Percentiles rank a stretch among this genome's conserved stretches.
Evolutionary conservation across 768 basidiomycete genomes (phyloP).

Genomic region (Lentinula boryana): DNA sequence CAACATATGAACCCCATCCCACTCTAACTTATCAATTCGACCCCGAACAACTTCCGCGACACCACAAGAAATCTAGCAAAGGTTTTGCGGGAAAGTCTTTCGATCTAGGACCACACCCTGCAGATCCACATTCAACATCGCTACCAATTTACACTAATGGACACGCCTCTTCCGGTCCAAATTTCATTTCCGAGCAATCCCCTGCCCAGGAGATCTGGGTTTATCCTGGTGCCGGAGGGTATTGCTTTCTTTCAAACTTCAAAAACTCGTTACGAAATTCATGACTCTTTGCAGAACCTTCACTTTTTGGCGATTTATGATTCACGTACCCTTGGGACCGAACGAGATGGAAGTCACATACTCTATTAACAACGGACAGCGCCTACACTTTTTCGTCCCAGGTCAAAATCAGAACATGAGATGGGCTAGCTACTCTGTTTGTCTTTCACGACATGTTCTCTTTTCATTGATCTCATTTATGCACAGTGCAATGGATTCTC

Average conservation of each 20-base stretch:
- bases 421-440: conserved; percentile 83
- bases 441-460: conserved; percentile 17
- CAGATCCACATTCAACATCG: conserved; percentile 58
- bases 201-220: conserved; percentile 71
- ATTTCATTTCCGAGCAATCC: conserved; percentile 34
- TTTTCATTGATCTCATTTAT: neutral
- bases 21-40: conserved; percentile 71
- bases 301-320: conserved; percentile 92
- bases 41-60: conserved; percentile 33
- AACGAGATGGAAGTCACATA: conserved; percentile 78
- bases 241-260: conserved; percentile 14
- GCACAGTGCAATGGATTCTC: conserved; percentile 83
- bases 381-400: conserved; percentile 79
- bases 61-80: conserved; percentile 5
- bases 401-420: conserved; percentile 78
- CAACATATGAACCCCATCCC: conserved; percentile 71
- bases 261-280: neutral
- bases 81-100: conserved; percentile 29
- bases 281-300: conserved; percentile 48
- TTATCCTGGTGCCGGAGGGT: conserved; percentile 53
- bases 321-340: conserved; percentile 69
- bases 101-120: conserved; percentile 67
- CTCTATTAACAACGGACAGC: conserved; percentile 73
- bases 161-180: conserved; percentile 20
- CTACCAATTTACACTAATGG: conserved; percentile 22